A percentile compares a stretch with the other conserved stretches of the same genome.
phyloP scores from a whole-genome alignment of 306 rosid genomes.

The Lathyrus sativus region DNA sequence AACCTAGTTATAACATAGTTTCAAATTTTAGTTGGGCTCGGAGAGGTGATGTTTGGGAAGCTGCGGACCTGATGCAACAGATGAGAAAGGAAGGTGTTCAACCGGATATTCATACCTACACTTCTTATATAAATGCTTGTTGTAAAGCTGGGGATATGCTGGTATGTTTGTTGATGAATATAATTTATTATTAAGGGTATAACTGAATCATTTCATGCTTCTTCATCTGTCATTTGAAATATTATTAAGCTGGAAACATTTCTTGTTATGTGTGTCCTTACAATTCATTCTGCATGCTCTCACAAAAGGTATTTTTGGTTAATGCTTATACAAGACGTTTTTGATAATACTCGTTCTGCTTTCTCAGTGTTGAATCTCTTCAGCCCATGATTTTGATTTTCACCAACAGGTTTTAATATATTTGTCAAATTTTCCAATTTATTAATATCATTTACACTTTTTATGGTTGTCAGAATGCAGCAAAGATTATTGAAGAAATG shows the following conservation, averaged over 20 bases:
- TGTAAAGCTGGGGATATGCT: constrained; percentile 95
- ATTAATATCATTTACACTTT: constrained; percentile 15
- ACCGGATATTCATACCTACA: constrained; percentile 92
- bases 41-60: constrained; percentile 99
- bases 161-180: constrained; percentile 49
- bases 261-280: constrained; percentile 16
- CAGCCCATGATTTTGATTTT: constrained; percentile 14
- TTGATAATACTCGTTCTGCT: background rate
- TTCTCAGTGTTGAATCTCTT: constrained; percentile 13
- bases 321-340: background rate
- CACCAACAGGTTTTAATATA: background rate
- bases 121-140: constrained; percentile 91
- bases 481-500: constrained; percentile 72
- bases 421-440: constrained; percentile 15
- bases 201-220: background rate
- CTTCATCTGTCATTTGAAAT: constrained; percentile 9
- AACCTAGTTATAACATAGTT: constrained; percentile 31
- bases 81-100: constrained; percentile 82
- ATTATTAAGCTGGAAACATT: background rate
- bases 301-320: background rate
- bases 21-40: constrained; percentile 81
- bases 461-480: constrained; percentile 63
- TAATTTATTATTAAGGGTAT: constrained; percentile 17
- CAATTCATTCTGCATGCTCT: constrained; percentile 7
- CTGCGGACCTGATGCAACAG: constrained; percentile 94